These are phyloP conservation scores for Penicillium sp. DNA, from an alignment of 2,329 filamentous ascomycete species.

Conservation along the genomic window DNA sequence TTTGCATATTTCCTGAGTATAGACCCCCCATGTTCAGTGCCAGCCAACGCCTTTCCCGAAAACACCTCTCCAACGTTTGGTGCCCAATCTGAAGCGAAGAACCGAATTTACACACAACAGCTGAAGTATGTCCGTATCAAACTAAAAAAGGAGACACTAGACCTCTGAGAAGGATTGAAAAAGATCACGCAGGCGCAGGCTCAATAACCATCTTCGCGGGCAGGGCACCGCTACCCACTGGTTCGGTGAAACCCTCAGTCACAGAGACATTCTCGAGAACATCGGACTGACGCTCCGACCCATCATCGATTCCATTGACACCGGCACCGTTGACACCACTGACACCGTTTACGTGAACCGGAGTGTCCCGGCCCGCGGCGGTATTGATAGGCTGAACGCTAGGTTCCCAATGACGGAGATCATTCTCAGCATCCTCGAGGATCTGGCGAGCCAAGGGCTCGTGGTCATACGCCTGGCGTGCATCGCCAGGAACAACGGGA, in stretches of 20 bases:
- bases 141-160: conserved; percentile 1
- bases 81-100: conserved; percentile 6
- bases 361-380: conserved; percentile 40
- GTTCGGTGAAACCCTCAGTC: conserved; percentile 4
- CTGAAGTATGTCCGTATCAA: conserved; percentile 11
- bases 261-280: conserved; percentile 2
- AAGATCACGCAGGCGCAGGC: conserved; percentile 7
- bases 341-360: not conserved
- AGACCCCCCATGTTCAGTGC: not conserved
- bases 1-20: conserved; percentile 14
- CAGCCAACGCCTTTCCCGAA: conserved; percentile 7
- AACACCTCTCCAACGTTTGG: not conserved
- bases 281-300: conserved; percentile 9
- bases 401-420: conserved; percentile 72
- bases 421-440: conserved; percentile 87
- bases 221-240: conserved; percentile 12
- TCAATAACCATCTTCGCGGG: conserved; percentile 18
- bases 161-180: not conserved
- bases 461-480: conserved; percentile 65
- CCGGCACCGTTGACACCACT: not conserved
- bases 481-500: conserved; percentile 82
- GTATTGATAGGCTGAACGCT: conserved; percentile 55
- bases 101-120: conserved; percentile 12
- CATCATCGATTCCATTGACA: not conserved
- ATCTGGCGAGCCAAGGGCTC: conserved; percentile 72